A percentile compares a stretch with the other conserved stretches of the same genome.
These are phyloP conservation scores for Brassica incana DNA, from an alignment of 345 rosid genomes.

Conservation along the genomic window DNA sequence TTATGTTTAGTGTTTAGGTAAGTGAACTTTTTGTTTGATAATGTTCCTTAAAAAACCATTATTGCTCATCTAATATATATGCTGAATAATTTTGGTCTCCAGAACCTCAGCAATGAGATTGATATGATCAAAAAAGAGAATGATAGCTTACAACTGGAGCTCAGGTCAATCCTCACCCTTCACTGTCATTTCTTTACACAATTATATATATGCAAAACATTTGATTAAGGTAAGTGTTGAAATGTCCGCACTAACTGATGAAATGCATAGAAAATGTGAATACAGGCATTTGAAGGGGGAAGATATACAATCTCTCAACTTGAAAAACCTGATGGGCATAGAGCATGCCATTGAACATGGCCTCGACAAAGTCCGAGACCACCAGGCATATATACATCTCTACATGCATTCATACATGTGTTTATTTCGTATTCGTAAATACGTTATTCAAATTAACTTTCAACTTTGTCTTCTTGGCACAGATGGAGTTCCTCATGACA, in stretches of 20 bases:
- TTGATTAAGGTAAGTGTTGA: background rate
- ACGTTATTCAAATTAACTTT: background rate
- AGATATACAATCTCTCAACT: slow-evolving; percentile 62
- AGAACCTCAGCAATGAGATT: slow-evolving; percentile 78
- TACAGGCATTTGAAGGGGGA: slow-evolving; percentile 75
- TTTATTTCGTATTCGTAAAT: background rate
- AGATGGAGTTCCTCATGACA: slow-evolving; percentile 44
- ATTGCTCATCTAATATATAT: slow-evolving; percentile 4
- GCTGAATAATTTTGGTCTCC: slow-evolving; percentile 11
- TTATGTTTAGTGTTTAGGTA: background rate
- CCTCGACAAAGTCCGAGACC: slow-evolving; percentile 50
- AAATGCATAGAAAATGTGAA: background rate
- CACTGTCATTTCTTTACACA: background rate
- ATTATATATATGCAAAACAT: background rate
- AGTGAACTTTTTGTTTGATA: background rate
- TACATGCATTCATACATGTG: background rate
- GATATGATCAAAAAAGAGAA: slow-evolving; percentile 84
- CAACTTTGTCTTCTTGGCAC: slow-evolving; percentile 24
- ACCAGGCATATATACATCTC: slow-evolving; percentile 44
- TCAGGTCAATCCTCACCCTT: slow-evolving; percentile 47
- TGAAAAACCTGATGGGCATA: slow-evolving; percentile 53
- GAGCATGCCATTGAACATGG: slow-evolving; percentile 73
- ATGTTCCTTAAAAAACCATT: background rate
- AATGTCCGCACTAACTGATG: background rate
- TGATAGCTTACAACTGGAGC: slow-evolving; percentile 76